Percentiles rank a stretch among this genome's conserved stretches.
phyloP scores from a whole-genome alignment of 2,329 filamentous ascomycete species.

The Scorias spongiosa region DNA sequence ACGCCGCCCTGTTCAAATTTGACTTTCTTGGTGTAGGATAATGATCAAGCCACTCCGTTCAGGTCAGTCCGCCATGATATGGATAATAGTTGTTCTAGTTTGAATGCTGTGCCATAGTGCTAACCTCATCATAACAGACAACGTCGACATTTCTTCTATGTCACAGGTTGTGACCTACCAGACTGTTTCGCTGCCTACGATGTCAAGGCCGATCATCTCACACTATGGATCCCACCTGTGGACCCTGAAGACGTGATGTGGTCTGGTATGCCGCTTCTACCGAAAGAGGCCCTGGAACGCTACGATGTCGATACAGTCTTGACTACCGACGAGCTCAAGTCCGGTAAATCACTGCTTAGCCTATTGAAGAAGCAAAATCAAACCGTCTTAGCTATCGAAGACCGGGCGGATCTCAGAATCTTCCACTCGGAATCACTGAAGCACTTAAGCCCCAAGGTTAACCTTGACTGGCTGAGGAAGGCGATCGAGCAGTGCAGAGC shows the following conservation, averaged over 20 bases:
- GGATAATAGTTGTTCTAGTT: too few relatives aligned
- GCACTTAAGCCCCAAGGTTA: constrained; percentile 49
- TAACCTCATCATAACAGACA: constrained; percentile 6
- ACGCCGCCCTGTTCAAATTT: not conserved
- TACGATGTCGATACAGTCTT: constrained; percentile 42
- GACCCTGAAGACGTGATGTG: constrained; percentile 86
- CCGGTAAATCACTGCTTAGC: constrained; percentile 45
- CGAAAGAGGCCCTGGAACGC: constrained; percentile 52
- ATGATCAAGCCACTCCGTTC: constrained; percentile 69
- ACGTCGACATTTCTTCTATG: constrained; percentile 75
- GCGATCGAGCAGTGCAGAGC: constrained; percentile 72
- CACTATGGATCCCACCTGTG: constrained; percentile 81
- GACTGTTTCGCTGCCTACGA: constrained; percentile 78
- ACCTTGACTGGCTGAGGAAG: constrained; percentile 38
- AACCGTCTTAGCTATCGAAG: constrained; percentile 60
- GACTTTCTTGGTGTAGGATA: constrained; percentile 38
- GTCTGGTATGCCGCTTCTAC: constrained; percentile 75
- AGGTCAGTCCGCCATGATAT: constrained; percentile 35
- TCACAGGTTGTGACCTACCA: constrained; percentile 70
- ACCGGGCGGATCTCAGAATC: constrained; percentile 42
- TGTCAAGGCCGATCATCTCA: constrained; percentile 56
- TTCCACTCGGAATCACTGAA: constrained; percentile 46
- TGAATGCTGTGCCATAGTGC: too few relatives aligned
- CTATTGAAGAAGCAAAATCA: constrained; percentile 19
- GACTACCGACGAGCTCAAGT: constrained; percentile 50